Percentiles rank a stretch among this genome's conserved stretches.
Conservation (phyloP, 805 yeast genomes). For the Candida bentonensis region DNA sequence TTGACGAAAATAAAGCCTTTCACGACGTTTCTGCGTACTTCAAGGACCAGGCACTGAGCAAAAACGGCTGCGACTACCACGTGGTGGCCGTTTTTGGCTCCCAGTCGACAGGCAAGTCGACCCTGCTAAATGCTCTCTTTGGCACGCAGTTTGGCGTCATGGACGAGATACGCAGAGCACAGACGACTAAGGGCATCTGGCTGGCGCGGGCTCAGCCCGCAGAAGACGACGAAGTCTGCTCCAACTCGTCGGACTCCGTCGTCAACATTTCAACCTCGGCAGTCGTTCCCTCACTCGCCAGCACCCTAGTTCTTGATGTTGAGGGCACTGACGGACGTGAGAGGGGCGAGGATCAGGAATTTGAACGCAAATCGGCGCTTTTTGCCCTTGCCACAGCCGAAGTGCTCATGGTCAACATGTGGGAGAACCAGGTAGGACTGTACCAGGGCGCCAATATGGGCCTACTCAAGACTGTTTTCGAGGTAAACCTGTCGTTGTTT, state of each 20-base stretch:
- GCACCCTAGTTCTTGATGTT: conserved; percentile 81
- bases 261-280: conserved; percentile 1
- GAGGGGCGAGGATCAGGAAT: conserved; percentile 96
- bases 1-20: conserved; percentile 38
- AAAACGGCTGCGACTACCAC: conserved; percentile 63
- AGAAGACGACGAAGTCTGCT: neutral
- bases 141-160: conserved; percentile 84
- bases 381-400: conserved; percentile 91
- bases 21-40: conserved; percentile 19
- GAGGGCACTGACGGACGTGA: conserved; percentile 98
- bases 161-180: conserved; percentile 77
- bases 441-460: conserved; percentile 99
- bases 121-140: conserved; percentile 73
- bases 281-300: conserved; percentile 13
- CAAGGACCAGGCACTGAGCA: conserved; percentile 21
- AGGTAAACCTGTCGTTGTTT: conserved; percentile 79
- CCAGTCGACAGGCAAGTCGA: conserved; percentile 93
- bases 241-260: conserved; percentile 1
- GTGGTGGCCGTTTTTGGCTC: conserved; percentile 94
- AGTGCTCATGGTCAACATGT: conserved; percentile 76
- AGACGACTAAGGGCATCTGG: conserved; percentile 84
- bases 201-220: conserved; percentile 35
- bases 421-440: conserved; percentile 95
- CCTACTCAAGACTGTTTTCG: conserved; percentile 85
- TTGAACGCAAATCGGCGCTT: conserved; percentile 89